Conservation (phyloP, 305 asterid genomes). For the Euphrasia arctica region DNA sequence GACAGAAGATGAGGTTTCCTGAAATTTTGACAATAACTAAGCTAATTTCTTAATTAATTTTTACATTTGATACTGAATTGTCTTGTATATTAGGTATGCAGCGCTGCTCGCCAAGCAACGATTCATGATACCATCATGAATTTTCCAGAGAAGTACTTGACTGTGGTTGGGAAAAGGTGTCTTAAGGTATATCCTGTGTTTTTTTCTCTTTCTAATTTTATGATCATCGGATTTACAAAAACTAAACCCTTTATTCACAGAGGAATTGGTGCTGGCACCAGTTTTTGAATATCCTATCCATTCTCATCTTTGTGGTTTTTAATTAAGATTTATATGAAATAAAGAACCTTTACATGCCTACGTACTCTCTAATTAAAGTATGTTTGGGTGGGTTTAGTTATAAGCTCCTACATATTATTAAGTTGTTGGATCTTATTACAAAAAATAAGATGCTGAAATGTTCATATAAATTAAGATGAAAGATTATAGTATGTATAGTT, state of each 20-base stretch:
- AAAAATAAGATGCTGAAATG: background rate
- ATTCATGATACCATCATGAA: conserved; percentile 95
- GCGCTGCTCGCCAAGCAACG: conserved; percentile 90
- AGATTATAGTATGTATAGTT: no score
- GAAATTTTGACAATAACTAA: conserved; percentile 5
- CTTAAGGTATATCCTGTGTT: conserved; percentile 58
- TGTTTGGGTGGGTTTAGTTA: background rate
- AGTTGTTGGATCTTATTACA: background rate
- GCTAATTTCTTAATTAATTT: conserved; percentile 17
- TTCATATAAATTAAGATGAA: background rate
- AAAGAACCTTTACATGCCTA: background rate
- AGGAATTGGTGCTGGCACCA: no score
- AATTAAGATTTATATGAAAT: conserved; percentile 17
- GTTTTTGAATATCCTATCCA: conserved; percentile 4
- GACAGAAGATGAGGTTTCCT: conserved; percentile 78
- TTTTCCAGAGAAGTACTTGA: conserved; percentile 77
- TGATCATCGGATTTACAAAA: no score
- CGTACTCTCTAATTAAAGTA: no score
- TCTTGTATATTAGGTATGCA: conserved; percentile 60
- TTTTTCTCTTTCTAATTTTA: conserved; percentile 1
- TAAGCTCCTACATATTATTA: conserved; percentile 2
- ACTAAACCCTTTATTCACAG: no score
- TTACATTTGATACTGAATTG: conserved; percentile 15
- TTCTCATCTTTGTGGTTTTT: conserved; percentile 3
- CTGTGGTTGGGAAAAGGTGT: conserved; percentile 98